Evolutionary conservation across 129 eudicot species (phyloP).

Genomic region (Logfia minima): DNA sequence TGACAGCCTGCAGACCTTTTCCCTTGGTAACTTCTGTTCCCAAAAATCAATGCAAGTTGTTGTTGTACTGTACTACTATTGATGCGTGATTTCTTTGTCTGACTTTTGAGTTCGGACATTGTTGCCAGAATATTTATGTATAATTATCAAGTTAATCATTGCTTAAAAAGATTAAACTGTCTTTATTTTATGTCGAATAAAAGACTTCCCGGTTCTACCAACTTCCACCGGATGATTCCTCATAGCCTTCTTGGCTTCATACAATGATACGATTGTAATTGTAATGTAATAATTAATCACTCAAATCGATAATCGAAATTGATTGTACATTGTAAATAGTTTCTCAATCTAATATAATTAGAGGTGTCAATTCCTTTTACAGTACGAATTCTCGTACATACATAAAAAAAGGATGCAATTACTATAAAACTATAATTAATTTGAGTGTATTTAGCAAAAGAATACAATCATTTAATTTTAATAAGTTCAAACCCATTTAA

Average conservation of each 20-base stretch:
- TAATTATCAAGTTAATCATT: slow-evolving; percentile 40
- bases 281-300: no score
- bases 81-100: slow-evolving; percentile 18
- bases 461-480: no score
- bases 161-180: slow-evolving; percentile 15
- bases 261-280: not conserved
- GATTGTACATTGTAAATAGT: no score
- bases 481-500: no score
- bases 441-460: no score
- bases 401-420: no score
- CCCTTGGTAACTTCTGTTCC: slow-evolving; percentile 30
- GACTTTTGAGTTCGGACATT: slow-evolving; percentile 25
- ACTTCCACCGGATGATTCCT: slow-evolving; percentile 43
- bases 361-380: no score
- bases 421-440: no score
- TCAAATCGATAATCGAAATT: no score
- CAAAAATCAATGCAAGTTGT: not conserved
- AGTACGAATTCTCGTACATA: no score
- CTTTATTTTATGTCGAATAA: slow-evolving; percentile 13
- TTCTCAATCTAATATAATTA: no score
- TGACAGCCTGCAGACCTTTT: slow-evolving; percentile 36
- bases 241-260: slow-evolving; percentile 17
- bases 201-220: slow-evolving; percentile 38
- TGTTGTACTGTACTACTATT: slow-evolving; percentile 23
- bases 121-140: slow-evolving; percentile 32